Evolutionary conservation across 1,139 yeast genomes (phyloP).

Genomic region (Pneumocystis carinii): DNA sequence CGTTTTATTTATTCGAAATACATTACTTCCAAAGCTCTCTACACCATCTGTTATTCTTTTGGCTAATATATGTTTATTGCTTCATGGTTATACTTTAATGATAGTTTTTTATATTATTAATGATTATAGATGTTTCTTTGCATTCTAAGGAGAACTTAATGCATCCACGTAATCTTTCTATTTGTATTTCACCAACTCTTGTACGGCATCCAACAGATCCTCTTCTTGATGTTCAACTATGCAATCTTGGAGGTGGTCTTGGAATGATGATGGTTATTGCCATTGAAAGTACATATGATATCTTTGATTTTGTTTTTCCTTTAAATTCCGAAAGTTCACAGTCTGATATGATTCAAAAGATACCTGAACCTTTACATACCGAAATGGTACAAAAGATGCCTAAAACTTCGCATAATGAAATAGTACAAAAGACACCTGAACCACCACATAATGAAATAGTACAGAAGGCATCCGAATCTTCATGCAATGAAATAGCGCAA

Average conservation of each 20-base stretch:
- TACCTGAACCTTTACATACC: neutral
- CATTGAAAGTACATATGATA: neutral
- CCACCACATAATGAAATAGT: no score
- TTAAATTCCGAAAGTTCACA: neutral
- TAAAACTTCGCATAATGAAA: no score
- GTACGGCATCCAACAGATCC: neutral
- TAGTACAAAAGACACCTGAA: no score
- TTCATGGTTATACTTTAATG: neutral
- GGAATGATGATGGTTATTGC: neutral
- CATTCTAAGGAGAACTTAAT: slow-evolving; percentile 24
- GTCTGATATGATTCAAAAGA: neutral
- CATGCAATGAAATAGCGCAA: no score
- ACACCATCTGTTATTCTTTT: neutral
- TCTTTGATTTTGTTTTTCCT: neutral
- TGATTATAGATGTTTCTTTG: slow-evolving; percentile 17
- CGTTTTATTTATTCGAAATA: neutral
- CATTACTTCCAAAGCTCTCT: slow-evolving; percentile 1
- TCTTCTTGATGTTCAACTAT: neutral
- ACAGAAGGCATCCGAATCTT: no score
- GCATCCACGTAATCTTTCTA: slow-evolving; percentile 2
- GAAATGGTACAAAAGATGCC: no score
- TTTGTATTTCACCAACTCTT: slow-evolving; percentile 1
- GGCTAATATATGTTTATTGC: neutral
- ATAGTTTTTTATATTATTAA: neutral
- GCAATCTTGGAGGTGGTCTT: neutral